Evolutionary conservation across 78 protist species (phyloP), one percentile per base, ranked within the genome.

Genomic region (Emiliania huxleyi): DNA sequence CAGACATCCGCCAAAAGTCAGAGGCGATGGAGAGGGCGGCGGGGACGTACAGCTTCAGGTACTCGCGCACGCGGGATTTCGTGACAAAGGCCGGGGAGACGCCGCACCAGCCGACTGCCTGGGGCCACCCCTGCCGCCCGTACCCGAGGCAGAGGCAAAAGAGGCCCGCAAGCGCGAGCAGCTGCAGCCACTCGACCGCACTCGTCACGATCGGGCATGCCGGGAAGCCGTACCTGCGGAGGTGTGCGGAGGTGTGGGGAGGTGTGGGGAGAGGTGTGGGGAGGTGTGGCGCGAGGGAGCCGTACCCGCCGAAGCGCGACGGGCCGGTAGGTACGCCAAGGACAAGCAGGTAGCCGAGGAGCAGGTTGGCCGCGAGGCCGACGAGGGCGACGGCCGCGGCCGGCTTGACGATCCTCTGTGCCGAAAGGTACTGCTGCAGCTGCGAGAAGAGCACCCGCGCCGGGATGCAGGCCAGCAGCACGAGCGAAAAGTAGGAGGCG

Each of bases 151-250:
- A 38, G 18, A 8, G 35, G 25, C 33, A 21, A 35, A 25, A 90
- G 48, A 55, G n/a, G 26, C 43, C 2, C 38, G 2, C 4, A 5
- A 90, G 4, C 15, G 55, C 3, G 22, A 33, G 19, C 26, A 71
- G 49, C 44, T 69, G 81, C 4, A 71, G 19, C 62, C 22, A 19
- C 93, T 90, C 93, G 46, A n/a, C 84, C 40, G 42, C 56, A 44
- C 12, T 0, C 40, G 93, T 90, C 43, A 90, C 93, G 56, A 69
- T 11, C 37, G 93, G 93, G 87, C 93, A 90, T 11, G 93, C 93
- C 12, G 29, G 48, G 62, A 90, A 90, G 25, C 93, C 93, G 18
- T 35, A 90, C 19, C 84, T 48, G 42, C 2, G 35, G 44, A 38
- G n/a, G n/a, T n/a, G n/a, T n/a, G n/a, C n/a, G n/a, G n/a, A n/a